Evolutionary conservation across 2,329 filamentous ascomycete species (phyloP).

Genomic region (Nothophoma quercina): DNA sequence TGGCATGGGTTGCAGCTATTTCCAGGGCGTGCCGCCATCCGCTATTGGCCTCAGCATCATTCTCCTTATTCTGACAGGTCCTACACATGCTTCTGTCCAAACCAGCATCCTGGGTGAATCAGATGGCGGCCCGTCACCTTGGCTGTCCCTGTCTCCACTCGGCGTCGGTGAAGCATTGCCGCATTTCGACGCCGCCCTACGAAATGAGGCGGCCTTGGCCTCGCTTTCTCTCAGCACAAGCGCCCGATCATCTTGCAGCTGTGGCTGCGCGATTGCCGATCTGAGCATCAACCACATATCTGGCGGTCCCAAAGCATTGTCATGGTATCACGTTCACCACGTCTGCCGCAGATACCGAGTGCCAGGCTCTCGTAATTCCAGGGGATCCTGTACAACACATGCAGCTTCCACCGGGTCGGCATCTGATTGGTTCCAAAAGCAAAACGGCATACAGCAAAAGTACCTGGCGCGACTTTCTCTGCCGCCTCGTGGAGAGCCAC

Average conservation of each 20-base stretch:
- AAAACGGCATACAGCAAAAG: conserved; percentile 27
- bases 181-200: conserved; percentile 24
- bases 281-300: conserved; percentile 29
- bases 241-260: conserved; percentile 27
- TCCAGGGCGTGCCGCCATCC: conserved; percentile 41
- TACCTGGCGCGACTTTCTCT: conserved; percentile 8
- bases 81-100: conserved; percentile 33
- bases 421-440: conserved; percentile 36
- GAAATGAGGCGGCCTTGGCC: conserved; percentile 26
- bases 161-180: conserved; percentile 19
- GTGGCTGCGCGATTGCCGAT: conserved; percentile 42
- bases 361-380: conserved; percentile 23
- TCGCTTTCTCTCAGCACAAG: conserved; percentile 23
- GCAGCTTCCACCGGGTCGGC: conserved; percentile 27
- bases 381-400: conserved; percentile 29
- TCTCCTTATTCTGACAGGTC: conserved; percentile 39
- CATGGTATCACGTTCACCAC: conserved; percentile 28
- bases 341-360: conserved; percentile 34
- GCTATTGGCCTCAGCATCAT: conserved; percentile 42
- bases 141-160: conserved; percentile 28
- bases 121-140: conserved; percentile 28
- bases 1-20: conserved; percentile 42
- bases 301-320: conserved; percentile 24
- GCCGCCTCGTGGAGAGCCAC: conserved; percentile 27
- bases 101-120: conserved; percentile 37